A percentile compares a stretch with the other conserved stretches of the same genome.
These are phyloP conservation scores for Dactylellina drechsleri DNA, from an alignment of 2,329 filamentous ascomycete genomes.

Conservation along the genomic window DNA sequence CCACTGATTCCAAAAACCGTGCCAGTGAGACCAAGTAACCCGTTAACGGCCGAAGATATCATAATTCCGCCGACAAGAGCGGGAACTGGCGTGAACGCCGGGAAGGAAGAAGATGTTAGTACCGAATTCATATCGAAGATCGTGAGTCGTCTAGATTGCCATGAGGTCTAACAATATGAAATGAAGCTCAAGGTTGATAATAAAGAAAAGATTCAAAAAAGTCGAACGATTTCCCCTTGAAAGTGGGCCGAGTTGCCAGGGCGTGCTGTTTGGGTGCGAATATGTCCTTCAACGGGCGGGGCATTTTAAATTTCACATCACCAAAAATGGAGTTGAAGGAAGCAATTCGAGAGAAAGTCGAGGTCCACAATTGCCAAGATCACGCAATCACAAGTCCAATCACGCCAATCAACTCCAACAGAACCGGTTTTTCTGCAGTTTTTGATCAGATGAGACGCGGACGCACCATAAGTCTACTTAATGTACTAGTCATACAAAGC, in stretches of 20 bases:
- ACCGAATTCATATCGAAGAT: conserved; percentile 1
- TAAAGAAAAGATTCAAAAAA: no score
- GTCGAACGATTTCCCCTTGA: no score
- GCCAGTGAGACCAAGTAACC: conserved; percentile 2
- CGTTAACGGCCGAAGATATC: conserved; percentile 10
- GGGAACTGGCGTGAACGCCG: conserved; percentile 6
- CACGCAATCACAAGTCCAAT: conserved; percentile 1
- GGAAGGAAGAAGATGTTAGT: conserved; percentile 7
- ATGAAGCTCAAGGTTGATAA: no score
- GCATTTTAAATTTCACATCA: not conserved
- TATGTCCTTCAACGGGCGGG: not conserved
- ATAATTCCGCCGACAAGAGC: conserved; percentile 5
- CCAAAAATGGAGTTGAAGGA: not conserved
- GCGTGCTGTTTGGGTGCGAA: no score
- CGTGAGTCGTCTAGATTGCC: not conserved
- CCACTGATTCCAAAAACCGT: conserved; percentile 11
- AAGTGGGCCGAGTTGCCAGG: no score
- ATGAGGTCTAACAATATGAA: not conserved
- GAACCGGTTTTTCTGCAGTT: not conserved
- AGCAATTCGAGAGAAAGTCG: not conserved
- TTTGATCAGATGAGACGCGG: no score
- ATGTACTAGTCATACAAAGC: no score
- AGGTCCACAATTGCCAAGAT: conserved; percentile 4
- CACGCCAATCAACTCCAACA: not conserved
- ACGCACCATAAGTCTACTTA: no score